These are phyloP conservation scores for Pichia sp. DNA, from an alignment of 1,139 yeast genomes.

Conservation along the genomic window DNA sequence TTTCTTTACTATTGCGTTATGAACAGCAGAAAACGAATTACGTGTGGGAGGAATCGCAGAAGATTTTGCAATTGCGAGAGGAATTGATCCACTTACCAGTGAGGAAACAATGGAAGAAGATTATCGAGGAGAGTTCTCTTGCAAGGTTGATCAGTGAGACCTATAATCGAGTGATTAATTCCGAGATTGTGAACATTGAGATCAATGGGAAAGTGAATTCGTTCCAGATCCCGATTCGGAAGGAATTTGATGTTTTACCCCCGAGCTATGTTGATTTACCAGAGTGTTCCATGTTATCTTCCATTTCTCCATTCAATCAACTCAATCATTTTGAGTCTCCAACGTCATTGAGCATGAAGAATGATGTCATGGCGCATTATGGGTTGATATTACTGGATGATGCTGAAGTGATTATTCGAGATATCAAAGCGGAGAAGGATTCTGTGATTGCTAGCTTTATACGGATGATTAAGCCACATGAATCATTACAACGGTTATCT, in stretches of 20 bases:
- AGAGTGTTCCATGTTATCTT: constrained; percentile 69
- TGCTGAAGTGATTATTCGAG: constrained; percentile 65
- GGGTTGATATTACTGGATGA: constrained; percentile 74
- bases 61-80: constrained; percentile 55
- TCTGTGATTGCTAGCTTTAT: constrained; percentile 63
- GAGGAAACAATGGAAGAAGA: constrained; percentile 27
- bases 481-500: constrained; percentile 48
- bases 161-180: constrained; percentile 54
- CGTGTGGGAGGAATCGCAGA: constrained; percentile 63
- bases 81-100: constrained; percentile 25
- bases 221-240: constrained; percentile 80
- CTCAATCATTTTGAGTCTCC: constrained; percentile 19
- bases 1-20: constrained; percentile 65
- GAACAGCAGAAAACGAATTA: constrained; percentile 79
- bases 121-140: constrained; percentile 50
- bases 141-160: constrained; percentile 68
- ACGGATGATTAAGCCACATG: constrained; percentile 58
- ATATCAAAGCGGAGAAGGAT: constrained; percentile 58
- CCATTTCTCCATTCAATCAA: constrained; percentile 36
- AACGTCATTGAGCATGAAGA: constrained; percentile 30
- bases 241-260: constrained; percentile 69
- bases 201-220: constrained; percentile 63
- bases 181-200: constrained; percentile 72
- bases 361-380: constrained; percentile 38
- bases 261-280: constrained; percentile 58